A percentile compares a stretch with the other conserved stretches of the same genome.
Evolutionary conservation across 768 basidiomycete genomes (phyloP).

Genomic region (Mycena latifolia): DNA sequence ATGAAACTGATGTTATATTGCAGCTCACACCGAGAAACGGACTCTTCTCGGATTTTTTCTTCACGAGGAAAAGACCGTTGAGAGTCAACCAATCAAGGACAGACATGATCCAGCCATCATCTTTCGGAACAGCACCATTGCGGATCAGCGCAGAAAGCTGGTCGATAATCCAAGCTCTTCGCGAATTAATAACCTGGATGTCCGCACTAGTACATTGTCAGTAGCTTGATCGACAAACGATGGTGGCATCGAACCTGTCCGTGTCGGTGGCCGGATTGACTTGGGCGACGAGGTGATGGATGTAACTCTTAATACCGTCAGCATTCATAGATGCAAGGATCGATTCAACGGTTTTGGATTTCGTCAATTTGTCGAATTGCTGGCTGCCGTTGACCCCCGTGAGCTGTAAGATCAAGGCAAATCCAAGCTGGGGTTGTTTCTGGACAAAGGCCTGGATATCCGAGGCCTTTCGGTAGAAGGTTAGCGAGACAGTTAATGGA

Average conservation of each 20-base stretch:
- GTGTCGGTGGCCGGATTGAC: conserved; percentile 61
- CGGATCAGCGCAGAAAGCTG: conserved; percentile 85
- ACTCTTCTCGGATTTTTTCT: conserved; percentile 80
- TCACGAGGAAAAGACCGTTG: conserved; percentile 83
- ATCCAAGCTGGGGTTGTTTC: conserved; percentile 82
- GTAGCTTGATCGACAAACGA: not conserved
- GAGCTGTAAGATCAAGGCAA: conserved; percentile 86
- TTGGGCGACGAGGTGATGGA: conserved; percentile 76
- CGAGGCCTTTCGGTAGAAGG: conserved; percentile 62
- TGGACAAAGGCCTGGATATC: conserved; percentile 83
- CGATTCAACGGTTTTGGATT: conserved; percentile 92
- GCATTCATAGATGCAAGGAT: conserved; percentile 81
- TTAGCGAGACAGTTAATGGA: conserved; percentile 2
- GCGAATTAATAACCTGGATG: conserved; percentile 61
- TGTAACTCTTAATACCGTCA: conserved; percentile 82
- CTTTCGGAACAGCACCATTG: conserved; percentile 83
- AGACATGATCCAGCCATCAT: conserved; percentile 80
- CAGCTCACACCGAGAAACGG: conserved; percentile 67
- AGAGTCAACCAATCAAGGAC: conserved; percentile 87
- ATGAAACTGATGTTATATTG: not conserved
- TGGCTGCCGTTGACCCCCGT: conserved; percentile 86
- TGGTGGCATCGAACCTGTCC: conserved; percentile 51
- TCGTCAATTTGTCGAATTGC: conserved; percentile 93
- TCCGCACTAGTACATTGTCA: conserved; percentile 53
- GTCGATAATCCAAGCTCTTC: conserved; percentile 87